Evolutionary conservation across 2,329 filamentous ascomycete genomes (phyloP).

Genomic region (Endocalyx cinctus): DNA sequence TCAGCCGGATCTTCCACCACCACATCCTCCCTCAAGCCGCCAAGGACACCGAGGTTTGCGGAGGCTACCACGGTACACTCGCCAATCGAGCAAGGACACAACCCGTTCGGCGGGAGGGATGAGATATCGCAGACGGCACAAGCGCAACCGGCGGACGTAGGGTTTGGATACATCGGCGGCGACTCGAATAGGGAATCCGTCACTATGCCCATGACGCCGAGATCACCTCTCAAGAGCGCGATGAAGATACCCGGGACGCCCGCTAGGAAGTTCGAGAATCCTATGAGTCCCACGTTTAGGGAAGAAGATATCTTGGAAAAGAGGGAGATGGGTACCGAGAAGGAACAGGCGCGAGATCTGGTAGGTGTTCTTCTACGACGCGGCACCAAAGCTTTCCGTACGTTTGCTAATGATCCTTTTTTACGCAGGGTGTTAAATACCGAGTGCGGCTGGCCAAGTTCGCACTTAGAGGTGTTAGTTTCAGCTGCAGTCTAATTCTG

Average conservation of each 20-base stretch:
- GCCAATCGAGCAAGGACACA: slow-evolving; percentile 56
- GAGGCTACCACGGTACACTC: slow-evolving; percentile 78
- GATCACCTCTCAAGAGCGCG: slow-evolving; percentile 82
- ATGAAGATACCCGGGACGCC: slow-evolving; percentile 83
- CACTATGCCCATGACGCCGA: slow-evolving; percentile 63
- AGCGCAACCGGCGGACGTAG: slow-evolving; percentile 77
- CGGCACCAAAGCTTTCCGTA: too few species aligned
- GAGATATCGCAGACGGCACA: slow-evolving; percentile 54
- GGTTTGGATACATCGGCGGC: slow-evolving; percentile 82
- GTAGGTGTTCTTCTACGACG: slow-evolving; percentile 51
- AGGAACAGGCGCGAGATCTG: slow-evolving; percentile 80
- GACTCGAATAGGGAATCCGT: slow-evolving; percentile 50
- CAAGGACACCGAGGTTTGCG: slow-evolving; percentile 73
- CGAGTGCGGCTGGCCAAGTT: slow-evolving; percentile 92
- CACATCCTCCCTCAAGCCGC: slow-evolving; percentile 57
- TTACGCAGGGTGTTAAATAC: slow-evolving; percentile 94
- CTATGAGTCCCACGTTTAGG: slow-evolving; percentile 83
- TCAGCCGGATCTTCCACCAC: slow-evolving; percentile 49
- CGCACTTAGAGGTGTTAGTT: slow-evolving; percentile 90
- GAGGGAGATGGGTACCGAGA: slow-evolving; percentile 74
- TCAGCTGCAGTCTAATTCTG: slow-evolving; percentile 93
- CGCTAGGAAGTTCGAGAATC: slow-evolving; percentile 66
- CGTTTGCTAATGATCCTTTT: too few species aligned
- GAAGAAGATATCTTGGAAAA: slow-evolving; percentile 87
- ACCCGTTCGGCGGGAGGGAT: slow-evolving; percentile 51